Conservation (phyloP, 176 grass and related monocot genomes). For the Oryza punctata region DNA sequence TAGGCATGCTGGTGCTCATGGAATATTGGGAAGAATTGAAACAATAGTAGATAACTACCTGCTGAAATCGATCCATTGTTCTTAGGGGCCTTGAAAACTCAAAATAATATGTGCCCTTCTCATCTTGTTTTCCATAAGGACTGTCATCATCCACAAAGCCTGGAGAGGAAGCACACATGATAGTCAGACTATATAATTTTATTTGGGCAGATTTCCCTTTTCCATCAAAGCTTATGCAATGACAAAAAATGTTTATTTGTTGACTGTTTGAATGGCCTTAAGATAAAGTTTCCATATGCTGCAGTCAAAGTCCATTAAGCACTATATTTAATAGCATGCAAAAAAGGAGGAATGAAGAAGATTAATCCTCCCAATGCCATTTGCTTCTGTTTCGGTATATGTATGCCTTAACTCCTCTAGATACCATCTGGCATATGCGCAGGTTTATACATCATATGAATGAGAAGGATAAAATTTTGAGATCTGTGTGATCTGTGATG, state of each 20-base stretch:
- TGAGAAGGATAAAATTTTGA: not conserved
- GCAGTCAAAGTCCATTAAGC: constrained; percentile 5
- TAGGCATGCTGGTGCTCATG: constrained; percentile 22
- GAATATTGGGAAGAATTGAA: constrained; percentile 12
- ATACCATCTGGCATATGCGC: not conserved
- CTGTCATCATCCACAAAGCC: constrained; percentile 82
- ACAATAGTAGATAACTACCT: constrained; percentile 44
- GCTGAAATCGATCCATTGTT: constrained; percentile 96
- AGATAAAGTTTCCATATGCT: constrained; percentile 14
- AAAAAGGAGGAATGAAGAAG: constrained; percentile 25
- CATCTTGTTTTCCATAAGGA: constrained; percentile 77
- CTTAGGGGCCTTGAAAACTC: constrained; percentile 92
- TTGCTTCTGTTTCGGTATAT: not conserved
- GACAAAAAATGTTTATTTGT: constrained; percentile 4
- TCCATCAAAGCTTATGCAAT: constrained; percentile 25
- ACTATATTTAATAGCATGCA: not conserved
- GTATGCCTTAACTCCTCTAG: constrained; percentile 13
- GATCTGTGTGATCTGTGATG: not conserved
- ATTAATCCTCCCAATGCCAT: constrained; percentile 2
- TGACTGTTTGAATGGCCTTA: not conserved
- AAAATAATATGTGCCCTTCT: constrained; percentile 94
- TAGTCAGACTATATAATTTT: constrained; percentile 27
- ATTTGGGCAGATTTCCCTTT: constrained; percentile 24
- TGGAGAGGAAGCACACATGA: constrained; percentile 42
- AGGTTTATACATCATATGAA: not conserved